Conservation (phyloP, 257 asterid species). For the Knoxia roxburghii region DNA sequence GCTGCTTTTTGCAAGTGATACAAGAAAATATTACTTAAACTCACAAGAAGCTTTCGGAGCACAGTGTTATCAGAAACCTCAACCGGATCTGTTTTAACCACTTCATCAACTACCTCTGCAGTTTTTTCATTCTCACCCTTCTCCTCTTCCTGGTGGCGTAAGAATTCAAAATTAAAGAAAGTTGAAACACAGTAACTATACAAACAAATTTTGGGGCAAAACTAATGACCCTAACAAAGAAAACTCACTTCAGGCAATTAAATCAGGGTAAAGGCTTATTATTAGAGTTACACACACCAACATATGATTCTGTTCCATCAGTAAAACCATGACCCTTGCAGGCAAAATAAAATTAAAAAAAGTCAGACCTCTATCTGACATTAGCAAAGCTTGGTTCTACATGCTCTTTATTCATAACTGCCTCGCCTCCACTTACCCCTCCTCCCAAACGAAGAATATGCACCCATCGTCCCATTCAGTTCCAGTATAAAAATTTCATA, state of each 20-base stretch:
- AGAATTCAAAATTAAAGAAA: background rate
- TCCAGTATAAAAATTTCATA: background rate
- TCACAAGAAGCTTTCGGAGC: conserved; percentile 95
- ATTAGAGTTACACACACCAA: background rate
- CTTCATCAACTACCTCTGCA: conserved; percentile 26
- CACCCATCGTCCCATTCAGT: background rate
- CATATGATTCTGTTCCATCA: background rate
- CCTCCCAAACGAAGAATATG: no score
- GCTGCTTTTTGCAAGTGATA: conserved; percentile 27
- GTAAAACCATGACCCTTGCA: background rate
- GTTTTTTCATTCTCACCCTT: conserved; percentile 29
- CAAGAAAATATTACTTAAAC: conserved; percentile 40
- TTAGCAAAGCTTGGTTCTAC: no score
- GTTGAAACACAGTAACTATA: conserved; percentile 3
- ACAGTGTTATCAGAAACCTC: conserved; percentile 48
- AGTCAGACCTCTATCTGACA: no score
- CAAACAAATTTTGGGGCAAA: background rate
- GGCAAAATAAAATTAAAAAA: no score
- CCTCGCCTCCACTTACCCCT: background rate
- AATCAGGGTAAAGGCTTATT: background rate
- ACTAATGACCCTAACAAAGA: background rate
- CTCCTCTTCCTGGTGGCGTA: conserved; percentile 40
- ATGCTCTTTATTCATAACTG: background rate
- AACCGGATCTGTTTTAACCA: conserved; percentile 39
- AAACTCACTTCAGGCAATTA: background rate